Evolutionary conservation across 2,329 filamentous ascomycete species (phyloP), one percentile per base, ranked within the genome.

Genomic region (Fusarium sp.): DNA sequence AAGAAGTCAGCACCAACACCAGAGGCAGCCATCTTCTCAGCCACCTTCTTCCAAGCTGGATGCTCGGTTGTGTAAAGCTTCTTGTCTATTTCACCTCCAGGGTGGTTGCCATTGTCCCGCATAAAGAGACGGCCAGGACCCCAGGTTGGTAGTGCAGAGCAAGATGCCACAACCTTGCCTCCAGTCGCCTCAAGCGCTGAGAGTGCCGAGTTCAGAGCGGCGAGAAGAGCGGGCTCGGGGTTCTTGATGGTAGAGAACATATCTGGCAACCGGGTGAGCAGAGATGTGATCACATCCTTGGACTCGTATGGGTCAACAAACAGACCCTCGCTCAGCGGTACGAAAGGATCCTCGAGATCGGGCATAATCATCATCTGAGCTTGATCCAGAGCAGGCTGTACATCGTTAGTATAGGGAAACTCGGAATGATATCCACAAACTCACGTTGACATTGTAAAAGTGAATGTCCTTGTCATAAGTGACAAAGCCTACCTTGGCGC

Each of bases 331-430:
- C 92, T 93, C 19, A 99, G 84, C 4, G 96, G 94, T 17, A 98
- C 89, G 77, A 99, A 99, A 0, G 96, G 96, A 71, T 99, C 96
- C 74, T 98, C 94, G 48, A 99, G 87, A 76, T 99, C 96, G 5
- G 96, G 92, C 93, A 99, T 97, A 50, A 99, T 94, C 84, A 99
- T 88, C 93, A 99, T 97, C 76, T 99, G 96, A 11, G 96, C 93
- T 80, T 94, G 90, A 56, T 96, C 91, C 41, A 97, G 83, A 40
- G 86, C 86, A 37, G 93, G 80, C 90, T 93, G 61, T 49, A 8
- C 19, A 11, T n/a, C 19, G 48, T 77, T 58, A 70, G 71, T 44
- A 64, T 62, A 23, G 32, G 7, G 17, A 15, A 5, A 19, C 40
- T 9, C 33, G 17, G 2, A 20, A 43, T 27, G 1, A 20, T 39